These are phyloP conservation scores for Fulvia fulva DNA, from an alignment of 2,329 filamentous ascomycete species.

Conservation along the genomic window DNA sequence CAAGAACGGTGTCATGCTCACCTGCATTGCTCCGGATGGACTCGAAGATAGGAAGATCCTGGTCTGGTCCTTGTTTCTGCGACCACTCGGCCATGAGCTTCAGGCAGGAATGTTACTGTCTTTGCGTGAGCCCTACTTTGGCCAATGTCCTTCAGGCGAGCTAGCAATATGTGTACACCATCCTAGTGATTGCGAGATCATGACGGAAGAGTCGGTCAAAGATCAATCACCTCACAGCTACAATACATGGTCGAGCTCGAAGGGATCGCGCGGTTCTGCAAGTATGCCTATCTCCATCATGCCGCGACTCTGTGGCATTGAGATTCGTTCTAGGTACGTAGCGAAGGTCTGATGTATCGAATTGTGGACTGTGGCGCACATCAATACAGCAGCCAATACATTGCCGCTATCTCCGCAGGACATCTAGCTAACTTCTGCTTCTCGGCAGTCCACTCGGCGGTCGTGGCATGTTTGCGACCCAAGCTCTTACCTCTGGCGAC, in stretches of 20 bases:
- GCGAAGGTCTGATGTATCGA: no score
- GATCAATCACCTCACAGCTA: no score
- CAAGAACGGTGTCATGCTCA: neutral
- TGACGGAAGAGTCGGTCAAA: neutral
- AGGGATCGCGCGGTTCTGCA: neutral
- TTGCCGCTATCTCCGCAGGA: neutral
- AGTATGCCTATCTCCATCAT: neutral
- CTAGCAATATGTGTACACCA: constrained; percentile 11
- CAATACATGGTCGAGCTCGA: neutral
- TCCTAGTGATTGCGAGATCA: constrained; percentile 5
- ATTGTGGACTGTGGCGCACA: no score
- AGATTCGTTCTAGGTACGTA: neutral
- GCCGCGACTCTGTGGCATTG: neutral
- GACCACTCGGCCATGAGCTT: constrained; percentile 1
- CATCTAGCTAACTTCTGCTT: neutral
- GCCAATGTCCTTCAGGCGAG: neutral
- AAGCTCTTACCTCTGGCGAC: constrained; percentile 36
- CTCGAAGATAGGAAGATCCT: neutral
- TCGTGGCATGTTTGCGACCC: constrained; percentile 42
- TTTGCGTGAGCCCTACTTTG: constrained; percentile 9
- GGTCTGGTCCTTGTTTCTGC: constrained; percentile 8
- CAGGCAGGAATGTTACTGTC: constrained; percentile 1
- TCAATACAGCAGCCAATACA: no score
- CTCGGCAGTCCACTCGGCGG: constrained; percentile 29
- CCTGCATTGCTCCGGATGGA: neutral